Percentiles rank a stretch among this genome's conserved stretches.
Conservation (phyloP, 2,329 filamentous ascomycete genomes). For the Rhynchosporium secalis region DNA sequence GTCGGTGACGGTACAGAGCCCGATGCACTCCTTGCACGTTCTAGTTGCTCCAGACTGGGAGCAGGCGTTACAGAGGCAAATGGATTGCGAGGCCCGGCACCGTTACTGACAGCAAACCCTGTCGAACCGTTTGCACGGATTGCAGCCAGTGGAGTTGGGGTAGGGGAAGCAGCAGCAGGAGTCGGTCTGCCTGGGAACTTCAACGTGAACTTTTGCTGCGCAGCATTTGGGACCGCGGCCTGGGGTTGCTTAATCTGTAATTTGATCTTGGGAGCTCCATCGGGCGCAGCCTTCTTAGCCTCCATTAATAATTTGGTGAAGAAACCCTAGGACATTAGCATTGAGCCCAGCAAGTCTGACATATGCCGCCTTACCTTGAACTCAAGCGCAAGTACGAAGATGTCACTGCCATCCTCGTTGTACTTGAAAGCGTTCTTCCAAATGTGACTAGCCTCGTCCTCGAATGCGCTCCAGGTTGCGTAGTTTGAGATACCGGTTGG, state of each 20-base stretch:
- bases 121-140: conserved; percentile 48
- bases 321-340: conserved; percentile 52
- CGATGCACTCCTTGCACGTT: conserved; percentile 38
- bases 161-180: conserved; percentile 47
- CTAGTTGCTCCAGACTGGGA: conserved; percentile 36
- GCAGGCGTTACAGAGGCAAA: conserved; percentile 32
- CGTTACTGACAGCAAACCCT: conserved; percentile 27
- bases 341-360: background rate
- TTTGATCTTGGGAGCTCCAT: conserved; percentile 75
- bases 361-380: conserved; percentile 62
- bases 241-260: conserved; percentile 59
- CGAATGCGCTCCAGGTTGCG: conserved; percentile 80
- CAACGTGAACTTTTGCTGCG: conserved; percentile 65
- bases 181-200: conserved; percentile 63
- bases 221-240: conserved; percentile 21
- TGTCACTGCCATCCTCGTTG: conserved; percentile 89
- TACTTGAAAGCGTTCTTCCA: conserved; percentile 89
- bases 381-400: conserved; percentile 73
- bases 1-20: conserved; percentile 39
- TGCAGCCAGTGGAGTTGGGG: conserved; percentile 49
- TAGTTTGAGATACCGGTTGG: conserved; percentile 64
- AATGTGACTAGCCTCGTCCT: conserved; percentile 75
- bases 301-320: conserved; percentile 69
- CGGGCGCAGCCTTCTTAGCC: conserved; percentile 70
- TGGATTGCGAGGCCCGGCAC: conserved; percentile 36